Percentiles rank a stretch among this genome's conserved stretches.
These are phyloP conservation scores for Peronospora tabacina DNA, from an alignment of 352 stramenopile species.

Conservation along the genomic window DNA sequence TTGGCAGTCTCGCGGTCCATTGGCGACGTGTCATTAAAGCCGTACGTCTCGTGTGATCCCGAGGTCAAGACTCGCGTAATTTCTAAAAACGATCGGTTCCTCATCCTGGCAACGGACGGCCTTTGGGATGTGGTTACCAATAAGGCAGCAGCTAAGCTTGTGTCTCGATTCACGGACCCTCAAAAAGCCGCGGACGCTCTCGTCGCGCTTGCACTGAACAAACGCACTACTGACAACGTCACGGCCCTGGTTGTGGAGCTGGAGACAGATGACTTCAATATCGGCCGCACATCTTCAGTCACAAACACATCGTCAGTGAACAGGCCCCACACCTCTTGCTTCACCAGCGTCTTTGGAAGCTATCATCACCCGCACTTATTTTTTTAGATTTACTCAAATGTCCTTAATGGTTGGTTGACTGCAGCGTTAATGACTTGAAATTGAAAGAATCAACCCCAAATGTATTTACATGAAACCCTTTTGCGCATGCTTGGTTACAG, in stretches of 20 bases:
- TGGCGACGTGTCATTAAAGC: conserved; percentile 70
- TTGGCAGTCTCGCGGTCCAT: conserved; percentile 81
- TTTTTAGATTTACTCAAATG: conserved; percentile 11
- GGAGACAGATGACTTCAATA: conserved; percentile 37
- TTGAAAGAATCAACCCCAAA: no score
- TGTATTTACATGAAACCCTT: no score
- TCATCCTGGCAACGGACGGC: conserved; percentile 76
- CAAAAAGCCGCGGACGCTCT: conserved; percentile 57
- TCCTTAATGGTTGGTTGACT: no score
- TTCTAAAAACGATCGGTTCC: conserved; percentile 50
- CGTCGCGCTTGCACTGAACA: conserved; percentile 45
- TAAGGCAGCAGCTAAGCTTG: conserved; percentile 51
- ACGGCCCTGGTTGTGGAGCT: conserved; percentile 73
- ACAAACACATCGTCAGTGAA: conserved; percentile 2
- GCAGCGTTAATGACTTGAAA: no score
- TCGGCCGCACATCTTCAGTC: conserved; percentile 12
- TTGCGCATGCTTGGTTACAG: no score
- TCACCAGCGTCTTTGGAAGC: neutral
- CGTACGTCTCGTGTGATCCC: conserved; percentile 67
- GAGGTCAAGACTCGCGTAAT: conserved; percentile 63
- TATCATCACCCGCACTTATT: conserved; percentile 20
- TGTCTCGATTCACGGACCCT: conserved; percentile 36
- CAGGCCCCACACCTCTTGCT: conserved; percentile 8
- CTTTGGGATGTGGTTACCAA: conserved; percentile 82
- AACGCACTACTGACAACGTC: conserved; percentile 65